Conservation (phyloP, 2,329 filamentous ascomycete species). For the Emergomyces africanus region DNA sequence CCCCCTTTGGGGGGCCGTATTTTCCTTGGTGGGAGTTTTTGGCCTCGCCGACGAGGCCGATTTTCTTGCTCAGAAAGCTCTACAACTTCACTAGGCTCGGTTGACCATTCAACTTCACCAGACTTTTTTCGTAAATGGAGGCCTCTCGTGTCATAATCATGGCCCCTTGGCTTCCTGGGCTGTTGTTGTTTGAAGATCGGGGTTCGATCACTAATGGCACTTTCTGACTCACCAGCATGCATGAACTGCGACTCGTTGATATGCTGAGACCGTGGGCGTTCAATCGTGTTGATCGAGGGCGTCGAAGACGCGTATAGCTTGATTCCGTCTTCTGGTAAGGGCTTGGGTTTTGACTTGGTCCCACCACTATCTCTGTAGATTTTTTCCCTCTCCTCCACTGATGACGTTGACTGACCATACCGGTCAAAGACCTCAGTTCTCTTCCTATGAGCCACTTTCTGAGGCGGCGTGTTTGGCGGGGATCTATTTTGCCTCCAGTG, state of each 20-base stretch:
- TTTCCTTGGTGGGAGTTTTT: slow-evolving; percentile 10
- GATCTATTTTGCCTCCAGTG: slow-evolving; percentile 56
- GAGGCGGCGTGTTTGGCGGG: slow-evolving; percentile 27
- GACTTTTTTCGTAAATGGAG: slow-evolving; percentile 16
- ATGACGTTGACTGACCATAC: slow-evolving; percentile 14
- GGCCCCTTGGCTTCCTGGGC: background rate
- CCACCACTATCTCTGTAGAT: slow-evolving; percentile 14
- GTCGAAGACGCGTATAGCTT: slow-evolving; percentile 16
- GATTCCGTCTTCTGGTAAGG: slow-evolving; percentile 16
- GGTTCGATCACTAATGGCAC: background rate
- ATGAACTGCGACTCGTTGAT: background rate
- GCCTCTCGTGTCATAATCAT: slow-evolving; percentile 9
- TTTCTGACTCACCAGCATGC: background rate
- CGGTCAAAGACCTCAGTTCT: slow-evolving; percentile 28
- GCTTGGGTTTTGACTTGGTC: background rate
- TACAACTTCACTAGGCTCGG: slow-evolving; percentile 22
- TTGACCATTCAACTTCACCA: slow-evolving; percentile 23
- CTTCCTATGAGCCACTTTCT: slow-evolving; percentile 29
- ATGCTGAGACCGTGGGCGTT: background rate
- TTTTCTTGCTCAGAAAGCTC: slow-evolving; percentile 28
- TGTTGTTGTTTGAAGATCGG: background rate
- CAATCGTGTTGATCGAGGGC: slow-evolving; percentile 9
- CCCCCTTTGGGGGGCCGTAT: slow-evolving; percentile 27
- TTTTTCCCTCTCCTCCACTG: slow-evolving; percentile 18
- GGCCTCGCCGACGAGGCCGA: slow-evolving; percentile 21